Conservation (phyloP, 2,329 filamentous ascomycete species). For the Rhexocercosporidium sp. region DNA sequence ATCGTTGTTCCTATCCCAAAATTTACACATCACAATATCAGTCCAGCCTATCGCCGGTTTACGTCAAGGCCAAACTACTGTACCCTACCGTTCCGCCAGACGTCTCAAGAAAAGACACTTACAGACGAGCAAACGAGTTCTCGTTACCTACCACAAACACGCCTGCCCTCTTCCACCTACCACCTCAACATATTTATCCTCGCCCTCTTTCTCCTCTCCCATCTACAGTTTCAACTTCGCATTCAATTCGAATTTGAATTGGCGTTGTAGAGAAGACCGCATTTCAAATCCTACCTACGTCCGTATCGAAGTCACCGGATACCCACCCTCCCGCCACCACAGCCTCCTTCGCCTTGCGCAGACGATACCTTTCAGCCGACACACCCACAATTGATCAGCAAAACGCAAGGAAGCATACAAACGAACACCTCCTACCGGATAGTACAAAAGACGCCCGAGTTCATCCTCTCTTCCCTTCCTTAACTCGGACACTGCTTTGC, state of each 20-base stretch:
- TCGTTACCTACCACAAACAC: not conserved
- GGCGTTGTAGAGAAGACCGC: not conserved
- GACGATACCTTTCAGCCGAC: not conserved
- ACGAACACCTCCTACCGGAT: not conserved
- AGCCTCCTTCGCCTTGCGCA: not conserved
- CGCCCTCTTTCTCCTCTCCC: not conserved
- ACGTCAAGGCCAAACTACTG: too few species aligned
- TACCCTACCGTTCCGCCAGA: not conserved
- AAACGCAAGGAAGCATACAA: not conserved
- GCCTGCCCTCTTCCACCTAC: not conserved
- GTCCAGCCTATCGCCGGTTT: not conserved
- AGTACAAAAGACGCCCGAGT: not conserved
- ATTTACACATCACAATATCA: not conserved
- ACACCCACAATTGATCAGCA: conserved; percentile 6
- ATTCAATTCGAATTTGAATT: not conserved
- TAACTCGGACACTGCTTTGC: not conserved
- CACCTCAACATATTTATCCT: not conserved
- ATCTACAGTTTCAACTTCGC: not conserved
- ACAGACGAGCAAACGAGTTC: not conserved
- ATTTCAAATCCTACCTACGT: not conserved
- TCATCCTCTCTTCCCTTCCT: not conserved
- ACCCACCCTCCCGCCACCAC: not conserved
- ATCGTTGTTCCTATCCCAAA: conserved; percentile 2
- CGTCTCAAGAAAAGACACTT: conserved; percentile 4
- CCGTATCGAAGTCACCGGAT: not conserved